Conservation (phyloP, 1,139 yeast species). For the Taphrina flavorubra region DNA sequence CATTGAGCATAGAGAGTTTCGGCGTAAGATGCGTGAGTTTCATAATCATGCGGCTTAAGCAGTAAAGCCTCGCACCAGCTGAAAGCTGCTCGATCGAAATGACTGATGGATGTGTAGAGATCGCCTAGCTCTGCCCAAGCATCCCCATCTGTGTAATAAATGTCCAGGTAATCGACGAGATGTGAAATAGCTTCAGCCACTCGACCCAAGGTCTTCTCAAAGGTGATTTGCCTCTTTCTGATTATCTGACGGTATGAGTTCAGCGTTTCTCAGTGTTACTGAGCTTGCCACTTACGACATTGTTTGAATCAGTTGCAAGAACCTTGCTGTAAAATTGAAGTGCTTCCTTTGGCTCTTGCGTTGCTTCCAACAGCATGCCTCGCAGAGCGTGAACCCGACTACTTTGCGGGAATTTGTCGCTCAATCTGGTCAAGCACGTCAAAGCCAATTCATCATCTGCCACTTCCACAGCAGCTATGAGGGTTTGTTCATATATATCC, state of each 20-base stretch:
- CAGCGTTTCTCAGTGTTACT: slow-evolving; percentile 2
- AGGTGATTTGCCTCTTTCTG: slow-evolving; percentile 40
- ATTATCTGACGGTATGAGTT: not conserved
- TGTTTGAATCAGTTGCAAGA: slow-evolving; percentile 39
- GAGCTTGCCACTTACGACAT: slow-evolving; percentile 35
- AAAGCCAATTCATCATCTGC: slow-evolving; percentile 41
- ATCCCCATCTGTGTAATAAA: slow-evolving; percentile 72
- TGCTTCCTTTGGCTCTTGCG: slow-evolving; percentile 39
- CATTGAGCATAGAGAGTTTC: slow-evolving; percentile 51
- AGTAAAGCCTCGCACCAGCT: slow-evolving; percentile 70
- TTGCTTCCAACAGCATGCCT: slow-evolving; percentile 43
- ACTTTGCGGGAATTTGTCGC: slow-evolving; percentile 39
- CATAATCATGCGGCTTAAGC: slow-evolving; percentile 72
- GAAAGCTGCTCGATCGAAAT: slow-evolving; percentile 47
- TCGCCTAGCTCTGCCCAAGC: slow-evolving; percentile 79
- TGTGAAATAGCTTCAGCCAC: slow-evolving; percentile 53
- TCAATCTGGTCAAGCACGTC: slow-evolving; percentile 38
- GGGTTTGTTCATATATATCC: slow-evolving; percentile 43
- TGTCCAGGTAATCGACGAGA: slow-evolving; percentile 59
- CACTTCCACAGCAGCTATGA: slow-evolving; percentile 41
- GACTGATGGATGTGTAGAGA: slow-evolving; percentile 63
- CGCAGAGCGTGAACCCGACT: slow-evolving; percentile 42
- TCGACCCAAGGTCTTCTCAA: slow-evolving; percentile 40
- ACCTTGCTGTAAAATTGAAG: slow-evolving; percentile 36
- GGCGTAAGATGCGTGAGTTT: slow-evolving; percentile 69